Conservation (phyloP, 495 filamentous ascomycete species). For the Polyplosphaeria fusca region DNA sequence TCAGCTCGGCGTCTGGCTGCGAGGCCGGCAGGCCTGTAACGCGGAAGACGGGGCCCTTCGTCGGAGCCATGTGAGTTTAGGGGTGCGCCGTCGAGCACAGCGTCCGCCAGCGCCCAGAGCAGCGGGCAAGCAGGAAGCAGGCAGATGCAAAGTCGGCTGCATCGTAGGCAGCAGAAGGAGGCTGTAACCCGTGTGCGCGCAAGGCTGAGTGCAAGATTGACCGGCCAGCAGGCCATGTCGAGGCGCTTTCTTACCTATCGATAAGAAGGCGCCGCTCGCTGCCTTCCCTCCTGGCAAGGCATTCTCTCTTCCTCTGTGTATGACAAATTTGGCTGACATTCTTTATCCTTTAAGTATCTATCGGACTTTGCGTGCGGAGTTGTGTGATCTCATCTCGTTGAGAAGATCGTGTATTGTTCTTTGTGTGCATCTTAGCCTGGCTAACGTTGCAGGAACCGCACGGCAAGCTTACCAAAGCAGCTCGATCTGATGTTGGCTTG, state of each 20-base stretch:
- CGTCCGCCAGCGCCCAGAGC: not conserved
- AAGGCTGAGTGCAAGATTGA: conserved; percentile 4
- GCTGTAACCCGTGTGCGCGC: not conserved
- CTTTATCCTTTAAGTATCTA: no score
- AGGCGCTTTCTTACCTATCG: not conserved
- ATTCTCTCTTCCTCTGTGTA: no score
- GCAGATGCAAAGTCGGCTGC: not conserved
- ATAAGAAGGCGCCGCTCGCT: not conserved
- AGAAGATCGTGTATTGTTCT: no score
- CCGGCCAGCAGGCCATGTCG: not conserved
- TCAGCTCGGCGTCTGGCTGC: conserved; percentile 15
- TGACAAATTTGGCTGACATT: no score
- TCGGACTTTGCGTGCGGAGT: no score
- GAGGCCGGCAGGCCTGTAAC: no score
- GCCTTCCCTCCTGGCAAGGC: no score
- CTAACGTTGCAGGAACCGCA: not conserved
- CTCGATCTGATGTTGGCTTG: not conserved
- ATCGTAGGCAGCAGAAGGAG: not conserved
- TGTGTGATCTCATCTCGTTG: no score
- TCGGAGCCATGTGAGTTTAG: conserved; percentile 1
- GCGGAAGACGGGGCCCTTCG: conserved; percentile 18
- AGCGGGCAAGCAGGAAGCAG: not conserved
- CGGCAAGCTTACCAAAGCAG: not conserved
- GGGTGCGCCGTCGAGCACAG: not conserved
- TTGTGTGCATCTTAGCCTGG: not conserved